phyloP scores from a whole-genome alignment of 75 land plant genomes.

The Picea sitchensis region DNA sequence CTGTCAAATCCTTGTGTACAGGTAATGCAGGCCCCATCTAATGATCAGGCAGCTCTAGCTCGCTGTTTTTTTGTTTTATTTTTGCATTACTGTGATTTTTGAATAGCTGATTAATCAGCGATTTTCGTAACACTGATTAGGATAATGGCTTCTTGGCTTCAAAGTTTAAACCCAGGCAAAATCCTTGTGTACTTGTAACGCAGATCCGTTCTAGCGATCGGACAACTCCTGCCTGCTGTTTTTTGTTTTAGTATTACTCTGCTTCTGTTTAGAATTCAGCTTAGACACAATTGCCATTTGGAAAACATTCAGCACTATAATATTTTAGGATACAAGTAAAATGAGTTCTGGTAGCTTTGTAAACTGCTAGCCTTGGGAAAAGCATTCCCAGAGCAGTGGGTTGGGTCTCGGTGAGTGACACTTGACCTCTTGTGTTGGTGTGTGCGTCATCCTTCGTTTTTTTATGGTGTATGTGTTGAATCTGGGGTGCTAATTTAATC shows the following conservation, averaged over 20 bases:
- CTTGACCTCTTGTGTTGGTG: no score
- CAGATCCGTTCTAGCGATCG: neutral
- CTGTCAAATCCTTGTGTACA: neutral
- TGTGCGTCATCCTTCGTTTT: no score
- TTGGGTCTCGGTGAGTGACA: no score
- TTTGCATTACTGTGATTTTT: no score
- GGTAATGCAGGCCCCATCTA: neutral
- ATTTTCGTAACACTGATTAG: neutral
- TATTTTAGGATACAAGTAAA: neutral
- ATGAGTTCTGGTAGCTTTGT: no score
- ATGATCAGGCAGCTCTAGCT: no score
- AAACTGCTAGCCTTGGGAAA: no score
- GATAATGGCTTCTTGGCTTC: neutral
- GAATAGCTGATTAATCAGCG: no score
- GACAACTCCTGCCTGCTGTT: neutral
- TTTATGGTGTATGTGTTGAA: no score
- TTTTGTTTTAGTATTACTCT: neutral
- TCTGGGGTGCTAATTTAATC: no score
- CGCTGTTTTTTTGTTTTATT: no score
- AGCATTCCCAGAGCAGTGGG: no score
- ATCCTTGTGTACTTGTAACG: neutral
- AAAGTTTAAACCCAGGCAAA: neutral
- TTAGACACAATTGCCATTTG: neutral
- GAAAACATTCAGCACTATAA: neutral
- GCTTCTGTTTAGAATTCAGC: neutral